Percentiles rank a stretch among this genome's conserved stretches.
These are phyloP conservation scores for Arthroderma sp. DNA, from an alignment of 2,329 filamentous ascomycete species.

Conservation along the genomic window DNA sequence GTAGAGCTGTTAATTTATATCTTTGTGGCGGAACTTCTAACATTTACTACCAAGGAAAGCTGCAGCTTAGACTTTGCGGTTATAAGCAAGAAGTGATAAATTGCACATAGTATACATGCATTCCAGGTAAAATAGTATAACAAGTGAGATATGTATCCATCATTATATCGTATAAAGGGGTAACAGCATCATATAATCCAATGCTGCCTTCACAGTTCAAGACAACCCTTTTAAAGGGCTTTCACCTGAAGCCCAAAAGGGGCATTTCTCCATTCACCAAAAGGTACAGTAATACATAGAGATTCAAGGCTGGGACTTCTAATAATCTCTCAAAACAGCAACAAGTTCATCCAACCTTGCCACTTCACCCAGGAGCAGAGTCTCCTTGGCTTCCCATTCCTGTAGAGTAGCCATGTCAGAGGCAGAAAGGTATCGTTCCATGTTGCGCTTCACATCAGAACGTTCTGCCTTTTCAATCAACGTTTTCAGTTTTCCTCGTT, in stretches of 20 bases:
- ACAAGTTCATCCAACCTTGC: conserved; percentile 74
- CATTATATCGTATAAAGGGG: conserved; percentile 4
- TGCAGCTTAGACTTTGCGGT: not conserved
- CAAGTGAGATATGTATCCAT: conserved; percentile 1
- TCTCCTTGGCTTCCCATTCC: conserved; percentile 49
- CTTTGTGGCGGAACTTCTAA: not conserved
- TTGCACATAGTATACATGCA: not conserved
- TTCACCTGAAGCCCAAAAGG: not conserved
- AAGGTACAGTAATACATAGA: not conserved
- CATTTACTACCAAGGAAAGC: not conserved
- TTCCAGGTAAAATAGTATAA: not conserved
- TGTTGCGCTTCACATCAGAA: conserved; percentile 71
- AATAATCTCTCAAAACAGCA: conserved; percentile 69
- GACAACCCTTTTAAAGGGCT: too few species aligned
- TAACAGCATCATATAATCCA: not conserved
- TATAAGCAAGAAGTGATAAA: not conserved
- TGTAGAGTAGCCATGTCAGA: conserved; percentile 60
- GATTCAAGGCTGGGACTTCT: not conserved
- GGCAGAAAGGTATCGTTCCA: conserved; percentile 65
- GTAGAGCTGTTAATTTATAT: not conserved
- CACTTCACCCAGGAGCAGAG: conserved; percentile 66
- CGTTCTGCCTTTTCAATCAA: conserved; percentile 73
- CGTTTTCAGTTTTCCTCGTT: conserved; percentile 57
- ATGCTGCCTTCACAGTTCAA: not conserved
- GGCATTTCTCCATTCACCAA: not conserved